Conservation (phyloP, 106 monocot species). For the Triglochin maritima region DNA sequence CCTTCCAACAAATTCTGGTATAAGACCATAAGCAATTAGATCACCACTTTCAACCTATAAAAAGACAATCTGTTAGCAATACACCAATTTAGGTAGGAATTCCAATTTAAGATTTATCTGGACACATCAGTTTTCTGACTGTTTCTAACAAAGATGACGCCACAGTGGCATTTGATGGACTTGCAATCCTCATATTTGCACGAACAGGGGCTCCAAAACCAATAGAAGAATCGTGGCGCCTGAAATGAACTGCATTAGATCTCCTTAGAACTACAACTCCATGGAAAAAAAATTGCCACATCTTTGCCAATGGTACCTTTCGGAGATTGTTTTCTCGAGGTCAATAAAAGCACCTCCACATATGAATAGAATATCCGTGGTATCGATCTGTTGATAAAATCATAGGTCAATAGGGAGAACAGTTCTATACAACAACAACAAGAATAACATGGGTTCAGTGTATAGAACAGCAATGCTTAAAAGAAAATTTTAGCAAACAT, state of each 20-base stretch:
- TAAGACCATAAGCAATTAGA: conserved; percentile 73
- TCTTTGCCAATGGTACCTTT: conserved; percentile 38
- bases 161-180: conserved; percentile 33
- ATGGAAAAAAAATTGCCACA: neutral
- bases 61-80: neutral
- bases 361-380: conserved; percentile 76
- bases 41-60: conserved; percentile 69
- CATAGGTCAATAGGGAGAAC: neutral
- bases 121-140: conserved; percentile 19
- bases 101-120: neutral
- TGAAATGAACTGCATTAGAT: conserved; percentile 5
- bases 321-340: conserved; percentile 71
- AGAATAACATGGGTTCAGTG: too few relatives aligned
- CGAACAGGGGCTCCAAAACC: conserved; percentile 67
- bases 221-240: conserved; percentile 69
- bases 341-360: conserved; percentile 83
- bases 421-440: too few relatives aligned
- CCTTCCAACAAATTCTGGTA: conserved; percentile 86
- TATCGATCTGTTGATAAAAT: conserved; percentile 46
- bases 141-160: conserved; percentile 56
- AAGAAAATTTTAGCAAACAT: too few relatives aligned
- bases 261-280: neutral
- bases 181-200: conserved; percentile 41
- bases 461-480: too few relatives aligned
- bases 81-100: neutral